Evolutionary conservation across 257 asterid species (phyloP), one percentile per base, ranked within the genome.

Genomic region (Gynochthodes officinalis): DNA sequence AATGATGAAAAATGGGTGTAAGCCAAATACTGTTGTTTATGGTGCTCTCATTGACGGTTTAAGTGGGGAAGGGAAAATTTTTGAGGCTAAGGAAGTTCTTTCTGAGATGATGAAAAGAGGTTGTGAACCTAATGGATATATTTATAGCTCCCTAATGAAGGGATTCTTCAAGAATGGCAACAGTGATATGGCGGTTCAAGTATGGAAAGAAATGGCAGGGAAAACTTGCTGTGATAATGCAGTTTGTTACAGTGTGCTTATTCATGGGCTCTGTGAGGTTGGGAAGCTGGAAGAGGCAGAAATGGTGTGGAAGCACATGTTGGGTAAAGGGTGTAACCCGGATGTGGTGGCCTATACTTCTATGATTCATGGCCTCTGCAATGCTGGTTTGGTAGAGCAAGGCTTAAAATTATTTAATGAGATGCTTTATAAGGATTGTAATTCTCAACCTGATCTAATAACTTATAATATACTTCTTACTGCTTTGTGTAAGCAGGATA

Each of bases 321-420:
- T 88, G 78, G 79, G 87, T 60, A 95, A 82, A 81, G 98, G 96
- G 61, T 74, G 82, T 57, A 77, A 73, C 59, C 93, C 93, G 43
- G 99, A 95, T 77, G 89, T 77, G 14, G 96, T 95, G 76, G 86
- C 97, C 67, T 92, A 92, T 81, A 90, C 83, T 82, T 92, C 98
- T 59, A 86, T 95, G 89, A 92, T 95, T 46, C 89, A 89, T 43
- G 98, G 98, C 54, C 88, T 90, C 46, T 92, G 97, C 83, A 80
- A 72, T 64, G 88, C 76, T 12, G 98, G 97, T 37, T 89, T 70
- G 25, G 80, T 85, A 69, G 84, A 87, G 44, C 90, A 89, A 82
- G 99, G 95, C 52, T 85, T 92, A 75, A 78, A 81, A 80, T 84
- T 95, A 76, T 92, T 90, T 73, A 83, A 90, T 39, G 97, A 92